Evolutionary conservation across 179 eudicot genomes (phyloP), one percentile per base, ranked within the genome.

Genomic region (Nepenthes alata): DNA sequence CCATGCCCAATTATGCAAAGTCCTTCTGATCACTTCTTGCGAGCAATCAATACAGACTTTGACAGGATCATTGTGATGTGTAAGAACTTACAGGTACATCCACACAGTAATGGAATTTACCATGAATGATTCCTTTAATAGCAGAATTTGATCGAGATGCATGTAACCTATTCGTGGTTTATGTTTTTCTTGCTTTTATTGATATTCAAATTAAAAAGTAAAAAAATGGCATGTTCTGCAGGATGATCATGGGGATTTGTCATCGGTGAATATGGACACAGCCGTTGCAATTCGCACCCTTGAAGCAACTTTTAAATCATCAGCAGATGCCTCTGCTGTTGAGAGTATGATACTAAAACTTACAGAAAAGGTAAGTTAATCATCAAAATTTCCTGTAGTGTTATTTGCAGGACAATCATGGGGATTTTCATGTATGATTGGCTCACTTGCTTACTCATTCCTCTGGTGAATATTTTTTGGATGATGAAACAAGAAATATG

Each of bases 1-100:
- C 98, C 98, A 48, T 93, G 98, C 69, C 98, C 97, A 41, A 93
- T 93, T 48, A 93, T 93, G 98, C 98, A 93, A 87, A 93, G 98
- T 71, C 98, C 98, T 64, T 83, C 98, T 2, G 97, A 93, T 81
- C 98, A 93, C 85, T 93, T 93, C 65, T 73, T 93, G 65, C 87
- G 97, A 68, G 98, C 97, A 47, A 93, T 93, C 73, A 93, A 93
- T 74, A 80, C 97, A 39, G 97, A 93, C 80, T 93, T 93, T n/a
- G 98, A 93, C 70, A 78, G 95, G 78, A 93, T 93, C 52, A 93
- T 93, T 57, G 85, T 94, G 41, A 90, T 89, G 97, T 89, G 98
- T 84, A 93, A 93, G 77, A 93, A 87, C 73, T 80, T 91, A 75
- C 95, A 90, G 98, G 98, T 90, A 81, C 58, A 35, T 54, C 55